Base-by-base conservation (phyloP, 2,329 filamentous ascomycete species). In the Phyllosticta ampelicida region DNA sequence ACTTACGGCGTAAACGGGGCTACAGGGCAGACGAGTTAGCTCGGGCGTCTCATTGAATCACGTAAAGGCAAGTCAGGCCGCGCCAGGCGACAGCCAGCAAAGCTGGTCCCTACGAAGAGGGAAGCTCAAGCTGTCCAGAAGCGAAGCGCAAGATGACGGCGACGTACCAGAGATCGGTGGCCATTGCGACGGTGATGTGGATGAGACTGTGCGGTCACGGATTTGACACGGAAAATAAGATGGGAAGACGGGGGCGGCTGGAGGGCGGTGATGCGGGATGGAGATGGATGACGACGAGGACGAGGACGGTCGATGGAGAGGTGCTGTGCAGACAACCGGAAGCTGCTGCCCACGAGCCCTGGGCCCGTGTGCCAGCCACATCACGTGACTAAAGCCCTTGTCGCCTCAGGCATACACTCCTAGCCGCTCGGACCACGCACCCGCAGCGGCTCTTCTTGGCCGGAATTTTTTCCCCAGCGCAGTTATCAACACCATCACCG, bases 1-100 rank as follows among this genome's bases (percentile, higher is more conserved):
- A 96, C 92, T 90, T 85, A 97, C 94, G 83, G 94, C 90, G 81
- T 97, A 99, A 72, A 95, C 92, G 79, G 92, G 92, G 81, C 92
- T 99, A 69, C 63, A 54, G 60, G 60, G 62, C 64, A 62, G 61
- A 61, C 53, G 59, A 56, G 72, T 84, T 73, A 83, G 80, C 73
- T 74, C 62, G 56, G 23, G 10, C 26, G 51, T 53, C 21, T 30
- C 26, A 19, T 29, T 26, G 51, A 29, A 51, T 51, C 48, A 21
- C 13, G 3, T 49, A 29, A 48, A 26, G 13, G 44, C 50, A 30
- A 54, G 11, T 28, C 16, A 44, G 54, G 52, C 56, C 30, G 56
- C 44, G 2, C 10, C 23, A 26, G 48, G 36, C 49, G 53, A 55
- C 55, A 48, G 53, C 4, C 62, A 54, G 56, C 56, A 59, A 55